Evolutionary conservation across 139 green algal genomes (phyloP), one percentile per base, ranked within the genome.

Genomic region (Auxenochlorella pyrenoidosa): DNA sequence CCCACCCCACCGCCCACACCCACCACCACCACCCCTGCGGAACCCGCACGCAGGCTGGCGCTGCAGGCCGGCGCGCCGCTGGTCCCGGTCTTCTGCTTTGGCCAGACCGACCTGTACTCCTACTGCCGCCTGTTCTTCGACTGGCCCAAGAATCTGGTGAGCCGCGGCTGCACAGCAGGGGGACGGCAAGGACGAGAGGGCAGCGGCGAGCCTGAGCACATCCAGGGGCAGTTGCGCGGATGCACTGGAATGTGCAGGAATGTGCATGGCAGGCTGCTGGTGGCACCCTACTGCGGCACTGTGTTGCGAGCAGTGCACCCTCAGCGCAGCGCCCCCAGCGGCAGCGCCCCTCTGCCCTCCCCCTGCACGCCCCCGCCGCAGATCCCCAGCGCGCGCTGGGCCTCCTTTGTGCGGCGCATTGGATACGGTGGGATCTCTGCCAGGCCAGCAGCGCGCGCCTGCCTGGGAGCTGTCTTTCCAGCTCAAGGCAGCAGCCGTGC

Each of bases 71-170:
- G 94, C 0, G 90, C 90, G 40, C 87, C 92, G 5, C 66, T 99
- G 8, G 88, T 99, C 65, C 97, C 97, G 15, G 94, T 94, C 30
- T 99, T 96, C 91, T 90, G 90, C 1, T 98, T 99, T 84, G 96
- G 95, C n/a, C 97, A 99, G 91, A 94, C 86, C 3, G 78, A 93
- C 0, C 85, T 92, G 1, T 98, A 95, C 92, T 88, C 44, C 60
- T 96, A 90, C 43, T 76, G 60, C 43, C 84, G 85, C 16, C 85
- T 84, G 18, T 88, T 92, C 41, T 84, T 83, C 38, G 89, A 92
- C 81, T 89, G n/a, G 30, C 88, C 83, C 5, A 83, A 41, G 28
- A 32, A 85, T 12, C 72, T 82, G 36, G 68, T 85, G 54, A 36
- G 51, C 6, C 4, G 12, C 6, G 75, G n/a, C 21, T 79, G 38